A percentile compares a stretch with the other conserved stretches of the same genome.
phyloP scores from a whole-genome alignment of 306 rosid genomes.

The Elaeagnus macrophylla region DNA sequence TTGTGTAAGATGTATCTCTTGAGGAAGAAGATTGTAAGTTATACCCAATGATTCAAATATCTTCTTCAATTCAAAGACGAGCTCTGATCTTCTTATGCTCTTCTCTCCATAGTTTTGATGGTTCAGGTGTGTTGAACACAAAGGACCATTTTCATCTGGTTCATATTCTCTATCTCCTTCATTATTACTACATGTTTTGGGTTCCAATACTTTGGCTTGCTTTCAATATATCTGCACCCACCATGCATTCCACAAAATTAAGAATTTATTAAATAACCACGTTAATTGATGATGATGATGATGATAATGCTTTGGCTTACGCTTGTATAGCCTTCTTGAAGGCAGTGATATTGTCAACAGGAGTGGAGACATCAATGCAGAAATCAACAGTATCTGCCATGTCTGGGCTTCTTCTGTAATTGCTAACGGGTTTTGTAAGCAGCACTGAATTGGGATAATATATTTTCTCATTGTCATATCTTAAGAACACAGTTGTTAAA shows the following conservation, averaged over 20 bases:
- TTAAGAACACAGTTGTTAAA: conserved; percentile 35
- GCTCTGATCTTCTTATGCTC: conserved; percentile 38
- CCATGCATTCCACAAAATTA: no score
- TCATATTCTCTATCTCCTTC: conserved; percentile 41
- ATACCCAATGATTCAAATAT: conserved; percentile 32
- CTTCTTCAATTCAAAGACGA: conserved; percentile 33
- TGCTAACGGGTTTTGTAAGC: conserved; percentile 47
- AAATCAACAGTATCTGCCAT: conserved; percentile 36
- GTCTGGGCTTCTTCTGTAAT: conserved; percentile 45
- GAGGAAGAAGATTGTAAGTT: conserved; percentile 40
- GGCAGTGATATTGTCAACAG: conserved; percentile 28
- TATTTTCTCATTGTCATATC: conserved; percentile 46
- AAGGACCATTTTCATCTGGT: conserved; percentile 38
- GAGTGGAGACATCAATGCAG: conserved; percentile 34
- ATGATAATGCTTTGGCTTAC: no score
- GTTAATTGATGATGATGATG: no score
- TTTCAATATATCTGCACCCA: conserved; percentile 31
- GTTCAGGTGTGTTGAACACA: conserved; percentile 44
- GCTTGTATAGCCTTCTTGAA: conserved; percentile 37
- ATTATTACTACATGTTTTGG: conserved; percentile 33
- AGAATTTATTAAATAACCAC: no score
- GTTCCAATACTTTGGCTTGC: conserved; percentile 41
- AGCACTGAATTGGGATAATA: conserved; percentile 44
- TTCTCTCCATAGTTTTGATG: conserved; percentile 42
- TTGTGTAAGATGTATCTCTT: conserved; percentile 30